These are phyloP conservation scores for Blastomyces silverae DNA, from an alignment of 2,329 filamentous ascomycete species.

Conservation along the genomic window DNA sequence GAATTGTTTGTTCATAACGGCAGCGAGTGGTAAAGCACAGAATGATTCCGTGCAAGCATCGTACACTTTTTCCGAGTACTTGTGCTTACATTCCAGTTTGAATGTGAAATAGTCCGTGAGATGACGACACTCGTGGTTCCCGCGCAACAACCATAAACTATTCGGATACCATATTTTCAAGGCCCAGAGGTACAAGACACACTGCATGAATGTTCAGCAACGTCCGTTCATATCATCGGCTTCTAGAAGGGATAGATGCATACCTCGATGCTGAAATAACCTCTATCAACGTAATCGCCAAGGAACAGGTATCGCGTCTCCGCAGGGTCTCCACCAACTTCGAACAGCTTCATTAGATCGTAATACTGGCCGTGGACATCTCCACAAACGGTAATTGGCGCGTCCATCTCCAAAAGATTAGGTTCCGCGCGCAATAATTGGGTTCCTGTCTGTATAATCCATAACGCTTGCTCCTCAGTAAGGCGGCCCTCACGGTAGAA, in stretches of 20 bases:
- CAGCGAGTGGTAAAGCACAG: constrained; percentile 84
- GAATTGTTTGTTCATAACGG: constrained; percentile 99
- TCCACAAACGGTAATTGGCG: constrained; percentile 95
- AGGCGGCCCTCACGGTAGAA: constrained; percentile 96
- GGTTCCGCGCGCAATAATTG: constrained; percentile 84
- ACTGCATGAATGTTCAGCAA: constrained; percentile 46
- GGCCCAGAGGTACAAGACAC: constrained; percentile 94
- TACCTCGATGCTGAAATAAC: constrained; percentile 96
- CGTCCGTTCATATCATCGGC: background rate
- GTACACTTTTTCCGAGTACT: constrained; percentile 93
- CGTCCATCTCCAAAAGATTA: constrained; percentile 98
- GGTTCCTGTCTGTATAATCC: constrained; percentile 83
- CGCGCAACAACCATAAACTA: constrained; percentile 90
- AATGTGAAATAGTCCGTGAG: constrained; percentile 99
- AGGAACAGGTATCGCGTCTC: constrained; percentile 96
- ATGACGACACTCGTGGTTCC: constrained; percentile 98
- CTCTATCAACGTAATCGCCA: constrained; percentile 95
- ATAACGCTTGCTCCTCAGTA: constrained; percentile 94
- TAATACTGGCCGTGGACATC: constrained; percentile 99
- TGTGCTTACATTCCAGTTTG: constrained; percentile 99
- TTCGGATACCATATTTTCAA: constrained; percentile 99
- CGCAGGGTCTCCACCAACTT: constrained; percentile 91
- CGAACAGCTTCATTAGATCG: constrained; percentile 98
- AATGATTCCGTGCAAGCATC: constrained; percentile 99
- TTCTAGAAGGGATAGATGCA: constrained; percentile 18